phyloP scores from a whole-genome alignment of 2,329 filamentous ascomycete genomes.

The Berkeleyomyces rouxiae region DNA sequence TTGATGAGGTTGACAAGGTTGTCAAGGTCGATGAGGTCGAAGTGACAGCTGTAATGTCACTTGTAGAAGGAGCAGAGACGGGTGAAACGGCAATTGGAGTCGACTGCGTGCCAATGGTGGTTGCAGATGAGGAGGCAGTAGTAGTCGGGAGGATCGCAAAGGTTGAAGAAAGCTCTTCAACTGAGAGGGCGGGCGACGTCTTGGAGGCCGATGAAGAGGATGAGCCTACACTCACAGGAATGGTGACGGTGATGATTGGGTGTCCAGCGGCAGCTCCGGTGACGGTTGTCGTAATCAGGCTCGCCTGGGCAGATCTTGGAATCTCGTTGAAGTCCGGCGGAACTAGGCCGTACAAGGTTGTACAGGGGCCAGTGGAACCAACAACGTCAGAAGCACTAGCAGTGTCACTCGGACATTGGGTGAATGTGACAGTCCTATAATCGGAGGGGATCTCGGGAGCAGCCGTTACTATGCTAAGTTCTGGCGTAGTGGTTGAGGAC shows the following conservation, averaged over 20 bases:
- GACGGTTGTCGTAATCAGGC: constrained; percentile 7
- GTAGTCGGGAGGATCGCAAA: background rate
- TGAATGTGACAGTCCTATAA: constrained; percentile 11
- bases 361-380: background rate
- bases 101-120: background rate
- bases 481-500: background rate
- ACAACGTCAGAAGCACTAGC: background rate
- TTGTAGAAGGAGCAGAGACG: background rate
- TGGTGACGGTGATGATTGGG: constrained; percentile 11
- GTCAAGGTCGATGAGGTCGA: background rate
- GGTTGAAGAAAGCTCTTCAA: background rate
- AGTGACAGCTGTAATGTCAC: background rate
- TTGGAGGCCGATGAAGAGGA: background rate
- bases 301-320: constrained; percentile 1
- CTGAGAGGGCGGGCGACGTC: background rate
- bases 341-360: constrained; percentile 7
- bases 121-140: background rate
- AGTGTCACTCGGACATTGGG: constrained; percentile 6
- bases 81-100: background rate
- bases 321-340: constrained; percentile 3
- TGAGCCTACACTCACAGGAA: background rate
- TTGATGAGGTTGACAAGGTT: background rate
- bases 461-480: constrained; percentile 2
- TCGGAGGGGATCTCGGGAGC: constrained; percentile 1
- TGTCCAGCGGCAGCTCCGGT: constrained; percentile 1